Base-by-base conservation (phyloP, 2,329 filamentous ascomycete species). In the Colletotrichum orbiculare region DNA sequence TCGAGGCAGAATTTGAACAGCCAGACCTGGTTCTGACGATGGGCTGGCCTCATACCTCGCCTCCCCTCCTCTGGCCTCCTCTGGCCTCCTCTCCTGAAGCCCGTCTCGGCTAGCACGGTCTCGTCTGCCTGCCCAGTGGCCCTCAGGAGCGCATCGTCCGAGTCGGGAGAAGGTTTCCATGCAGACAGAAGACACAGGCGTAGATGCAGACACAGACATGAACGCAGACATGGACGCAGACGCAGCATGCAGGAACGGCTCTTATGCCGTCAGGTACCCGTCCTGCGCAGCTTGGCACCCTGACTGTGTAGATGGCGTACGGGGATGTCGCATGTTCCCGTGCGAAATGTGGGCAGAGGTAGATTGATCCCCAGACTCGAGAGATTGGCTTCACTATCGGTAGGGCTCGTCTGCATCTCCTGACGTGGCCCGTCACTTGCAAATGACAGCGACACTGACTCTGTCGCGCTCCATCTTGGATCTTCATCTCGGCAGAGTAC, bases 201-300 rank as follows among this genome's bases (percentile, higher is more conserved):
- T 5, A 25, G 25, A 47, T 47, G 45, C 45, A 56, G 54, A 17
- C 17, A 17, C 17, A 17, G 17, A 17, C 17, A 17, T 17, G 17
- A 17, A 17, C 3, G 25, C 25, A 25, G 25, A 25, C 25, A 25
- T 25, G 25, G 25, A 25, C 25, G 25, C 25, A 25, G 25, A 25
- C 25, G 25, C 25, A 25, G 25, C 45, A 47, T 47, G 45, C 45
- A 56, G 54, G 54, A 17, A 56, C 54, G 11, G 13, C 47, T 48
- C 10, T 33, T 39, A 54, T 25, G 38, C 56, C 13, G 35, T 61
- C 57, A 64, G 57, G 57, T 55, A 65, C 57, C 62, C 57, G 62
- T 48, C 25, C 25, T 5, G 25, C 25, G 25, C 25, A 25, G 25
- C 25, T 5, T 25, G 25, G 25, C 25, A 25, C 25, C 25, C 25